Base-by-base conservation (phyloP, 352 stramenopile species). In the Blastocystis sp. region DNA sequence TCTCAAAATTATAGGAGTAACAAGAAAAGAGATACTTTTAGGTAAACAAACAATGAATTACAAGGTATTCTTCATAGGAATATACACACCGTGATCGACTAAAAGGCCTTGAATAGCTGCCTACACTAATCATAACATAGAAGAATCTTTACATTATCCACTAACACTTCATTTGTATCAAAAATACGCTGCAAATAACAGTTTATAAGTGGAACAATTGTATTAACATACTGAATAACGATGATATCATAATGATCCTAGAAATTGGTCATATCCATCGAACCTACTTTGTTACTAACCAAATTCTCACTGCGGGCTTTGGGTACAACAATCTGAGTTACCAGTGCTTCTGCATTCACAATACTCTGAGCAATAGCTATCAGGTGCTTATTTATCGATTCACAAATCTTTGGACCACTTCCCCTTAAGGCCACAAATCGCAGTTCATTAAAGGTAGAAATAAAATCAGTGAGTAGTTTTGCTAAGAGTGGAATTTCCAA, bases 211-310 rank as follows among this genome's bases (percentile, higher is more conserved):
- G 77, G 77, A 3, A 87, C 32, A 39, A 87, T 75, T 14, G 77
- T 87, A 63, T 74, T 78, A 14, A 78, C 59, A 42, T 75, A 87
- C 43, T 87, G 77, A 9, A 87, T 56, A 19, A 87, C 58, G 29
- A 87, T 77, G 14, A 87, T 77, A 1, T 74, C 35, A 51, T 32
- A 87, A 87, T 87, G 77, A 46, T 87, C 77, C 7, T 81, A 42
- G 21, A 32, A 43, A n/a, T 74, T 5, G 24, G 3, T 32, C 6
- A 5, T 2, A 27, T 14, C 52, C 3, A 27, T 57, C 6, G 14
- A 1, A 74, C 5, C 6, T 74, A 56, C 43, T 42, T 85, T 39
- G 29, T 54, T 87, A n/a, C 37, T 75, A 14, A 87, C 37, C 3
- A 83, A 24, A 12, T 61, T 63, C 43, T 83, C 71, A 27, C 52